Base-by-base conservation (phyloP, 176 grass and related monocot genomes). In the Avena eriantha region DNA sequence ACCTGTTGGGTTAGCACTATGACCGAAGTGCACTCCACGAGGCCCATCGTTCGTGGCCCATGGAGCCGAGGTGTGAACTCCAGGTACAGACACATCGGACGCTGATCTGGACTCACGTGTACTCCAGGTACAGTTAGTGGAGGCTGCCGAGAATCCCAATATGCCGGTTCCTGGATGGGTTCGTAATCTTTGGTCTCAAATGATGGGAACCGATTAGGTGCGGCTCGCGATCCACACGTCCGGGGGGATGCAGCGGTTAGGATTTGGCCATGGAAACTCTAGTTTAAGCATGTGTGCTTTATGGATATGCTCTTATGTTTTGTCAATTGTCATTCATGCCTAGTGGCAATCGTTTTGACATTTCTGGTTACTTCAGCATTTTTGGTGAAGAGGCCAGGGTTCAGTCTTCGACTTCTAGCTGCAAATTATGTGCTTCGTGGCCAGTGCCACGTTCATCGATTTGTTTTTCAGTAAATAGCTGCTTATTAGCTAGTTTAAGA, bases 111-210 rank as follows among this genome's bases (percentile, higher is more conserved):
- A 17, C 4, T 3, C 19, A 58, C 1, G 33, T 73, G n/a, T n/a
- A 3, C 26, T 35, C 83, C 79, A 8, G 51, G 43, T 21, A 35
- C 2, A 58, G 64, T 85, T 87, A 83, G 90, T 97, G 92, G 90
- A 86, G 71, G 70, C 76, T 76, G 64, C 26, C 15, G 16, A 3
- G 78, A 69, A 51, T 16, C 78, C 68, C 85, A 84, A 58, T 58
- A 59, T 29, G 34, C 57, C 18, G 57, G 81, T 47, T 43, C 45
- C 71, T 82, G 55, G 66, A 72, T 74, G 55, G 23, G 26, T 59
- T 55, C 66, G 8, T 57, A 19, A 57, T 57, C 69, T 85, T 41
- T 48, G 26, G 70, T 80, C 35, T 81, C 60, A 24, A 19, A 77
- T 68, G 59, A 79, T 50, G 81, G 53, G 83, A 65, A 47, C 45